These are phyloP conservation scores for Podospora comata DNA, from an alignment of 495 filamentous ascomycete species.

Conservation along the genomic window DNA sequence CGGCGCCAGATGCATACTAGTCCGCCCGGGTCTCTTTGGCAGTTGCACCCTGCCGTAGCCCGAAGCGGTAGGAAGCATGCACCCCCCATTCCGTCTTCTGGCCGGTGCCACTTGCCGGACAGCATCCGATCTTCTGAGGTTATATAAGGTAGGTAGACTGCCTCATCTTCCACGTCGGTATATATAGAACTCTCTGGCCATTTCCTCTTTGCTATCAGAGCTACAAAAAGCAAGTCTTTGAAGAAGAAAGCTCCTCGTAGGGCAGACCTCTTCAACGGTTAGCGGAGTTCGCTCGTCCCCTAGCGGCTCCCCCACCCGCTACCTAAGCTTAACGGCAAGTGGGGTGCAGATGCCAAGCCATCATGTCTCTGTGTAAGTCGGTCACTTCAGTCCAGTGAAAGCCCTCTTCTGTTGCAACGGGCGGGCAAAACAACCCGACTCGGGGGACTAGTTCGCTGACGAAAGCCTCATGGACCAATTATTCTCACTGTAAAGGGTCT, in stretches of 20 bases:
- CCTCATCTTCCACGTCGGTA: background rate
- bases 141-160: background rate
- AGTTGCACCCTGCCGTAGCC: background rate
- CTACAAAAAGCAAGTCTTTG: background rate
- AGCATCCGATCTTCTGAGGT: background rate
- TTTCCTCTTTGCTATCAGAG: background rate
- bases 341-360: background rate
- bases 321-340: background rate
- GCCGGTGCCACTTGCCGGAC: background rate
- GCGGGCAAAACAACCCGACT: background rate
- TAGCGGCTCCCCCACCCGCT: background rate
- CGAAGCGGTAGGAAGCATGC: constrained; percentile 1
- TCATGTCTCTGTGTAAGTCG: background rate
- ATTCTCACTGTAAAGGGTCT: background rate
- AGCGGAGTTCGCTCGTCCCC: background rate
- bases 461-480: background rate
- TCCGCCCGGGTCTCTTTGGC: background rate
- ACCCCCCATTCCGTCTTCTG: background rate
- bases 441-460: background rate
- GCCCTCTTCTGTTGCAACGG: background rate
- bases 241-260: background rate
- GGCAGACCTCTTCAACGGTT: background rate
- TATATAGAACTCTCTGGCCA: background rate
- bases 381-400: background rate
- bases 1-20: constrained; percentile 5